Percentiles rank a stretch among this genome's conserved stretches.
These are phyloP conservation scores for Xylariaceae sp. DNA, from an alignment of 2,329 filamentous ascomycete species.

Conservation along the genomic window DNA sequence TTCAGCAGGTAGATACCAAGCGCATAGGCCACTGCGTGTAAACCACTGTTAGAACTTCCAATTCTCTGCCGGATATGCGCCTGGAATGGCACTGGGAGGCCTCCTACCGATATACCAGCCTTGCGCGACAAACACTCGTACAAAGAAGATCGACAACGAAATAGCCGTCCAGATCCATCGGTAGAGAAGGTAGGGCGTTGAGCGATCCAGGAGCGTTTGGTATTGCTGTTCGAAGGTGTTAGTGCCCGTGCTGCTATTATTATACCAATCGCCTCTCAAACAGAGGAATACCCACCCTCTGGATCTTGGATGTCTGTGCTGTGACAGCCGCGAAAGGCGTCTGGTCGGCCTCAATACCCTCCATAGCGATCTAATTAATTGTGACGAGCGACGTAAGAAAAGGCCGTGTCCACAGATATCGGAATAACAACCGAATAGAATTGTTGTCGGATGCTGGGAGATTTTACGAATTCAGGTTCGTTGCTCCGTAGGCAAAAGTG, in stretches of 20 bases:
- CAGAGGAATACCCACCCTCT: conserved; percentile 52
- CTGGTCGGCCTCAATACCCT: conserved; percentile 78
- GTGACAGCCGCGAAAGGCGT: conserved; percentile 89
- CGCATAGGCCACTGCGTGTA: conserved; percentile 76
- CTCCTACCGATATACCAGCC: conserved; percentile 94
- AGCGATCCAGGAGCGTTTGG: conserved; percentile 89
- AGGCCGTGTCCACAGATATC: neutral
- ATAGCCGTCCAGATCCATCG: conserved; percentile 82
- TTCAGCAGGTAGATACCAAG: conserved; percentile 98
- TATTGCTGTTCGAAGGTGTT: conserved; percentile 60
- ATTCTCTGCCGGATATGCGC: neutral
- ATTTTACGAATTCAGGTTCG: conserved; percentile 2
- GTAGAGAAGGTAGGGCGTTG: conserved; percentile 82
- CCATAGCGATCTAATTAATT: conserved; percentile 51
- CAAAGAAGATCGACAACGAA: conserved; percentile 73
- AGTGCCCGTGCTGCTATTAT: neutral
- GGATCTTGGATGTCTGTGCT: conserved; percentile 71
- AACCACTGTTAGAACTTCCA: conserved; percentile 14
- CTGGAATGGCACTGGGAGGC: neutral
- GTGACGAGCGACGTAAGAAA: conserved; percentile 9
- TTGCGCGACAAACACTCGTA: conserved; percentile 85
- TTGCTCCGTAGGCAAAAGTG: neutral
- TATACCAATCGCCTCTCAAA: neutral
- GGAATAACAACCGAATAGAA: neutral
- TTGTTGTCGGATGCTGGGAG: neutral